A percentile compares a stretch with the other conserved stretches of the same genome.
phyloP scores from a whole-genome alignment of 352 stramenopile genomes.

The Pythium grandisporangium region DNA sequence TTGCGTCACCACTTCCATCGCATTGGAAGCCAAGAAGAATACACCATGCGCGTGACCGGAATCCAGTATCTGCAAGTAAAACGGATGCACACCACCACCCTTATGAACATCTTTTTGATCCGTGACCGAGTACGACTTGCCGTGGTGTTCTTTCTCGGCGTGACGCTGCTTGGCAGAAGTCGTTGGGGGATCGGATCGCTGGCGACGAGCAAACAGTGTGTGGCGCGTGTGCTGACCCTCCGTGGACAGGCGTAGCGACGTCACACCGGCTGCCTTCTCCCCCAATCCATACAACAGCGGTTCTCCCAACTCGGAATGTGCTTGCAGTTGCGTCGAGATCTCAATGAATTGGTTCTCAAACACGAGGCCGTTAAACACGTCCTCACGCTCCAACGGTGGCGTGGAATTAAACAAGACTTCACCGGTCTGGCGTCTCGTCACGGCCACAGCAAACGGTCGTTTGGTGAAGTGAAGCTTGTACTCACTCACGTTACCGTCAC shows the following conservation, averaged over 20 bases:
- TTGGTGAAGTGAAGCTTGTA: slow-evolving; percentile 59
- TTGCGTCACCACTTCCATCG: slow-evolving; percentile 78
- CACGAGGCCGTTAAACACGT: slow-evolving; percentile 50
- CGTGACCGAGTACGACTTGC: no score
- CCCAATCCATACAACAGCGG: slow-evolving; percentile 67
- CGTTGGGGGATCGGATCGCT: no score
- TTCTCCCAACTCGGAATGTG: slow-evolving; percentile 6
- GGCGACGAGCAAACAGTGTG: no score
- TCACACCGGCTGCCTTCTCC: no score
- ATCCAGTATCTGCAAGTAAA: slow-evolving; percentile 49
- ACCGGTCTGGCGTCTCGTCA: slow-evolving; percentile 36
- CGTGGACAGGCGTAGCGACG: no score
- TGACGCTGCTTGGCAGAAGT: no score
- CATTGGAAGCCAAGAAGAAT: slow-evolving; percentile 77
- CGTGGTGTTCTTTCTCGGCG: no score
- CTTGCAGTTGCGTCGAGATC: slow-evolving; percentile 56
- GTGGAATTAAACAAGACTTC: slow-evolving; percentile 85
- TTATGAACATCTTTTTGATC: no score
- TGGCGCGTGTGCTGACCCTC: no score
- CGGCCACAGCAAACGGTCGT: slow-evolving; percentile 60
- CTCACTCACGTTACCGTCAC: background rate
- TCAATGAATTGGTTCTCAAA: slow-evolving; percentile 87
- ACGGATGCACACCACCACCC: slow-evolving; percentile 71
- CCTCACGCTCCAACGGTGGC: slow-evolving; percentile 21
- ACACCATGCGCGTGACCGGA: slow-evolving; percentile 53